Evolutionary conservation across 2,329 filamentous ascomycete species (phyloP), one percentile per base, ranked within the genome.

Genomic region (Tolypocladium ovalisporum): DNA sequence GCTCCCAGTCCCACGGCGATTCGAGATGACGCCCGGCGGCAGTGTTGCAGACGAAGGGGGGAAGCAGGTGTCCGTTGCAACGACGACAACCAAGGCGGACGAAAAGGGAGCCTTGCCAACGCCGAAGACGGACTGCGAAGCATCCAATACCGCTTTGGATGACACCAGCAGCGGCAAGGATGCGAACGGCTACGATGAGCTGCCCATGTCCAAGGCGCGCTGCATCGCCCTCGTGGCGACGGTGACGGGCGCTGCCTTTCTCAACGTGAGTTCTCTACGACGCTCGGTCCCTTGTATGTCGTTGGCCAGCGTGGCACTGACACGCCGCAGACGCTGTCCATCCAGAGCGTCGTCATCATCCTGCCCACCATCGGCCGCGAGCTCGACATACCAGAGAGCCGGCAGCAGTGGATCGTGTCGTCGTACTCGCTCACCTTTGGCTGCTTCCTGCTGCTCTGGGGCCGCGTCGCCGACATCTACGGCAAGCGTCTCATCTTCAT

Each of bases 371-470:
- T 87, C 37, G 81, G 82, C 40, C 64, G 72, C 32, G 79, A 79
- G 13, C 73, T 87, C 5, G 59, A 68, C 55, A 83, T 87, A 24
- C 84, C 84, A 1, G 77, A 80, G 42, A 76, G 76, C 32, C 76
- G 83, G 19, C 76, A 82, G 58, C 84, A 87, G 71, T 88, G 85
- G 84, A 77, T 88, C 60, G 75, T 88, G 0, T 87, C 84, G 0
- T 80, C 84, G 0, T 88, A 88, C 65, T 76, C 81, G 4, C 76
- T 88, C 19, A 76, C 83, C 0, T 88, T 88, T 62, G 85, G 84
- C 52, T 87, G 84, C 68, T 87, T 88, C 64, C 70, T 88, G 32
- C 71, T 88, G 19, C 74, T 88, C 17, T 88, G 84, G 84, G 85
- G 85, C 32, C 77, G 85, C 24, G 77, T 88, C 27, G 85, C 82